phyloP scores from a whole-genome alignment of 2,329 filamentous ascomycete genomes.

The Sporothrix variecibatus region DNA sequence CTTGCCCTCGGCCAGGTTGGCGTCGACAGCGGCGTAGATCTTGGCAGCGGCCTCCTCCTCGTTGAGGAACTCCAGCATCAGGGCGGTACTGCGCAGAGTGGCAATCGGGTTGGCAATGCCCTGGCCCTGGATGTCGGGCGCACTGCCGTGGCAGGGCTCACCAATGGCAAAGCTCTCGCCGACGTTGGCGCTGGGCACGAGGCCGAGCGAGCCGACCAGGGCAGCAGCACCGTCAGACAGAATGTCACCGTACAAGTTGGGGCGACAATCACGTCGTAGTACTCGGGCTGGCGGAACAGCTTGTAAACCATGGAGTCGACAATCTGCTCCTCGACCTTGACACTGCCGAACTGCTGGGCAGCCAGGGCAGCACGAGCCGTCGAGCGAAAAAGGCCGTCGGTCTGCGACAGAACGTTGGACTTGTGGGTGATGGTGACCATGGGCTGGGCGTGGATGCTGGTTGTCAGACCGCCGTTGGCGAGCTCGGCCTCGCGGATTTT shows the following conservation, averaged over 20 bases:
- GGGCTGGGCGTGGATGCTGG: conserved; percentile 66
- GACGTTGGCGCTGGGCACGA: conserved; percentile 94
- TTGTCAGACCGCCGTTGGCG: conserved; percentile 45
- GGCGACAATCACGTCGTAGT: conserved; percentile 97
- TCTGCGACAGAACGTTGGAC: conserved; percentile 94
- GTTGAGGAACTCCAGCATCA: conserved; percentile 96
- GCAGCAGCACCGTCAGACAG: conserved; percentile 94
- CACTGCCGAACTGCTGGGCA: conserved; percentile 58
- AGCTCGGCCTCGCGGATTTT: conserved; percentile 66
- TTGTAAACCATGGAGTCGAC: conserved; percentile 99
- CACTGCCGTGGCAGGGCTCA: conserved; percentile 95
- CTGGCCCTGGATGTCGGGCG: conserved; percentile 91
- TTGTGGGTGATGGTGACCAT: conserved; percentile 98
- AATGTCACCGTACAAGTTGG: conserved; percentile 97
- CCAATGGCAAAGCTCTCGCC: conserved; percentile 93
- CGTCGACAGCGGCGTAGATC: conserved; percentile 92
- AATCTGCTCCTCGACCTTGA: conserved; percentile 91
- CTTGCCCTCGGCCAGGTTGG: conserved; percentile 79
- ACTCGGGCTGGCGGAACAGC: conserved; percentile 91
- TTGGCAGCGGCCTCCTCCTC: conserved; percentile 82
- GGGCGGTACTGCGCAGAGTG: conserved; percentile 82
- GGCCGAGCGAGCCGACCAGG: conserved; percentile 84
- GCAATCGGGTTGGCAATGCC: conserved; percentile 96
- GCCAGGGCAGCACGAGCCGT: conserved; percentile 74
- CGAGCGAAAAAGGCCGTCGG: conserved; percentile 90